Evolutionary conservation across 140 eudicot genomes (phyloP).

Genomic region (Flaveria floridana): DNA sequence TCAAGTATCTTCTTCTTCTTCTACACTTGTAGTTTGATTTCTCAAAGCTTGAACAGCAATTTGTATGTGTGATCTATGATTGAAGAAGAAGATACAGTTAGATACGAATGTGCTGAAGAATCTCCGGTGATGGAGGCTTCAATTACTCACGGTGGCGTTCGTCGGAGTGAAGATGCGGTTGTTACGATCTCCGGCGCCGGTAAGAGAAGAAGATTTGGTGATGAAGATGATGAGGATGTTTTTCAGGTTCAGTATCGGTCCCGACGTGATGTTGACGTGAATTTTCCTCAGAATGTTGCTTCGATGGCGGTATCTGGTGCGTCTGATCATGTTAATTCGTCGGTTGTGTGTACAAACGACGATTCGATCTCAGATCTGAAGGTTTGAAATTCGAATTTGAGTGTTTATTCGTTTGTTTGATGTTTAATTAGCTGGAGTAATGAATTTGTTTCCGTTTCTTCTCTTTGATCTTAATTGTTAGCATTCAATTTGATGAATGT

Average conservation of each 20-base stretch:
- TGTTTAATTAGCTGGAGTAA: background rate
- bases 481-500: slow-evolving; percentile 6
- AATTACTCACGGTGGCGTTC: slow-evolving; percentile 1
- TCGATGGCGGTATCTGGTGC: slow-evolving; percentile 31
- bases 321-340: slow-evolving; percentile 24
- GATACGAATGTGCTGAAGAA: slow-evolving; percentile 20
- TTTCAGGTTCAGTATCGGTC: slow-evolving; percentile 27
- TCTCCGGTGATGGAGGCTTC: slow-evolving; percentile 31
- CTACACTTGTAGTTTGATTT: background rate
- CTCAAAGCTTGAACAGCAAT: background rate
- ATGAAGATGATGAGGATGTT: slow-evolving; percentile 17
- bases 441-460: background rate
- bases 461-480: background rate
- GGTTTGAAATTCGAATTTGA: slow-evolving; percentile 41
- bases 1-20: background rate
- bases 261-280: slow-evolving; percentile 17
- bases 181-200: slow-evolving; percentile 25
- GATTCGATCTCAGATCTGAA: slow-evolving; percentile 55
- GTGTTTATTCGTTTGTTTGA: background rate
- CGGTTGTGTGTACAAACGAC: slow-evolving; percentile 27
- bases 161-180: slow-evolving; percentile 38
- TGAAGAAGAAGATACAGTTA: slow-evolving; percentile 25
- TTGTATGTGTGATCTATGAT: slow-evolving; percentile 15
- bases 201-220: slow-evolving; percentile 45
- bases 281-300: slow-evolving; percentile 21